Conservation (phyloP, 2,329 filamentous ascomycete species). For the Epichloe baconii region DNA sequence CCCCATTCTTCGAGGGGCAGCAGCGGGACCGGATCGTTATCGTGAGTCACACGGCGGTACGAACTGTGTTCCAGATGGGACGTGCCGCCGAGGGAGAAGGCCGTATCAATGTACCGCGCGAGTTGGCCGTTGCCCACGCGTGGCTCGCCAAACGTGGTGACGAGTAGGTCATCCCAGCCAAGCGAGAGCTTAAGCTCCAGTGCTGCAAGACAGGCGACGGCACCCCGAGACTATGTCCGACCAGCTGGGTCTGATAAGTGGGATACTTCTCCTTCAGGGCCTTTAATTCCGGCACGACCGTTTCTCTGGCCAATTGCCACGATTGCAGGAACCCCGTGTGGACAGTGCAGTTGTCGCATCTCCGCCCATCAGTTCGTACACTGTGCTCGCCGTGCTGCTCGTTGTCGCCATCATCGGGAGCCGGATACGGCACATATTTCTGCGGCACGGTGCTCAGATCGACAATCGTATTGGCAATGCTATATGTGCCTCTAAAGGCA, state of each 20-base stretch:
- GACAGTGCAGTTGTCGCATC: conserved; percentile 79
- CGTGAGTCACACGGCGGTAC: conserved; percentile 75
- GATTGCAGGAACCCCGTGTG: conserved; percentile 81
- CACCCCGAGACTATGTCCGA: conserved; percentile 91
- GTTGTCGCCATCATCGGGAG: conserved; percentile 30
- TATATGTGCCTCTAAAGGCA: conserved; percentile 90
- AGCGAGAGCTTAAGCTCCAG: conserved; percentile 61
- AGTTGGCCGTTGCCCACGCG: conserved; percentile 46
- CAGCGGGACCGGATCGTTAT: conserved; percentile 76
- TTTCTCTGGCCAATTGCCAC: conserved; percentile 62
- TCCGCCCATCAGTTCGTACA: conserved; percentile 22
- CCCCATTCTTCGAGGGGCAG: conserved; percentile 82
- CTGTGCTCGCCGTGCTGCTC: conserved; percentile 3
- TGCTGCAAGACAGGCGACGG: conserved; percentile 76
- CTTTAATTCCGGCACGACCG: conserved; percentile 55
- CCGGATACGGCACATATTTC: conserved; percentile 77
- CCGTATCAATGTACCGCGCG: conserved; percentile 38
- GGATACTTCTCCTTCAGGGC: conserved; percentile 48
- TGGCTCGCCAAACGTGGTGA: conserved; percentile 92
- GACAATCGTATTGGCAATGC: conserved; percentile 77
- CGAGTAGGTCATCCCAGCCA: conserved; percentile 59
- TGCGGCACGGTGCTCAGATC: conserved; percentile 85
- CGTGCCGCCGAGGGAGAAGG: conserved; percentile 31
- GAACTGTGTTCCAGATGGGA: conserved; percentile 19
- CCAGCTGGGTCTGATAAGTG: conserved; percentile 59